Conservation (phyloP, 176 grass and related monocot species). For the Musa troglodytarum region DNA sequence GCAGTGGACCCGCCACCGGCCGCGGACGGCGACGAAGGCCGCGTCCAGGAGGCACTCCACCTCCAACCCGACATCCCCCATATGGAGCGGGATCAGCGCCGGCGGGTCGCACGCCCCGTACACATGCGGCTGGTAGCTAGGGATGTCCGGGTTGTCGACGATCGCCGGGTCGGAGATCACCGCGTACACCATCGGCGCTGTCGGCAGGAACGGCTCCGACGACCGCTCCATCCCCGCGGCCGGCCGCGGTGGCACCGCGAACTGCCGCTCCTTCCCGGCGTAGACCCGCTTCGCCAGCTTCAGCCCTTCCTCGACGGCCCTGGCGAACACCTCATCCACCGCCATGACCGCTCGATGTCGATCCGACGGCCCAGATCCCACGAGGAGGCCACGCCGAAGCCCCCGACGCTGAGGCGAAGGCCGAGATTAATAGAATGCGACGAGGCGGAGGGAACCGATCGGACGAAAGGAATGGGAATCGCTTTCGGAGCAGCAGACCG, state of each 20-base stretch:
- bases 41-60: constrained; percentile 62
- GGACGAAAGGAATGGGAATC: background rate
- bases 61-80: constrained; percentile 64
- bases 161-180: constrained; percentile 57
- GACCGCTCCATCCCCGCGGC: constrained; percentile 44
- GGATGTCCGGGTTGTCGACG: constrained; percentile 84
- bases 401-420: background rate
- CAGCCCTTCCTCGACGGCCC: constrained; percentile 71
- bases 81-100: constrained; percentile 78
- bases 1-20: constrained; percentile 84
- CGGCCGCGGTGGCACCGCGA: constrained; percentile 28
- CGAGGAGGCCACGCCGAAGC: background rate
- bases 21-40: constrained; percentile 42
- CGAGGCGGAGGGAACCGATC: background rate
- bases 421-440: background rate
- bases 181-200: constrained; percentile 67
- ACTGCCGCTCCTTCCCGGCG: background rate
- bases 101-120: constrained; percentile 73
- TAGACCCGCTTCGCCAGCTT: constrained; percentile 55
- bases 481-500: background rate
- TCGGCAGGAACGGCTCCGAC: constrained; percentile 13
- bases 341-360: background rate
- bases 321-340: constrained; percentile 44
- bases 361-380: background rate
- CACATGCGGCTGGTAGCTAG: constrained; percentile 94